Evolutionary conservation across 768 basidiomycete species (phyloP), one percentile per base, ranked within the genome.

Genomic region (Boletus rufocinnamomeus): DNA sequence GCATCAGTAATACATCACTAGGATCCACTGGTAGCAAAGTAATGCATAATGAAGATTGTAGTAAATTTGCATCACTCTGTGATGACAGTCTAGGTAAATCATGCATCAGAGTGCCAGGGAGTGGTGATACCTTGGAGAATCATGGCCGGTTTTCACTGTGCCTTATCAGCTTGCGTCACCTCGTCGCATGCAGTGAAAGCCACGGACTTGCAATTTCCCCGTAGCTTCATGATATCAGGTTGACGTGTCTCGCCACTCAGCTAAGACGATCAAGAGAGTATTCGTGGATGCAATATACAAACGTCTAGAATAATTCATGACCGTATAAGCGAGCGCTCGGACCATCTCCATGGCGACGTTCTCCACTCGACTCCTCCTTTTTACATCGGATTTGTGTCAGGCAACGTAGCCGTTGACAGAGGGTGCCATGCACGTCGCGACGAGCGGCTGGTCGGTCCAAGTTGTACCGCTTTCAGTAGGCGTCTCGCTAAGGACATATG

Each of bases 401-500:
- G 7, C 19, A 40, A 40, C 17, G 8, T 40, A 40, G 8, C 38
- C 38, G 19, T 40, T 40, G 38, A 40, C 17, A n/a, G 38, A 40
- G 3, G 38, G 38, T 19, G 38, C 38, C 38, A 40, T 19, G 38
- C 38, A 40, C 38, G 19, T n/a, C 38, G 38, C 38, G 38, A 40
- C 38, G 9, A 40, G 38, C 7, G 19, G 38, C 19, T 40, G 30
- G 30, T 62, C 58, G 3, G n/a, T 52, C 61, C 61, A 62, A 2
- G 21, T 44, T 0, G n/a, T 19, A 28, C 58, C 54, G 28, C 35
- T 56, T 6, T 56, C 2, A 0, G 28, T 52, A 0, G 61, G 61
- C 1, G 59, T 62, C 54, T 62, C 61, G 8, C 59, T 60, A 17
- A 62, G 61, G 11, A 44, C 27, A 35, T 62, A 56, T 1, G 45